Evolutionary conservation across 2,329 filamentous ascomycete species (phyloP), one percentile per base, ranked within the genome.

Genomic region (Chaetomiaceae sp.): DNA sequence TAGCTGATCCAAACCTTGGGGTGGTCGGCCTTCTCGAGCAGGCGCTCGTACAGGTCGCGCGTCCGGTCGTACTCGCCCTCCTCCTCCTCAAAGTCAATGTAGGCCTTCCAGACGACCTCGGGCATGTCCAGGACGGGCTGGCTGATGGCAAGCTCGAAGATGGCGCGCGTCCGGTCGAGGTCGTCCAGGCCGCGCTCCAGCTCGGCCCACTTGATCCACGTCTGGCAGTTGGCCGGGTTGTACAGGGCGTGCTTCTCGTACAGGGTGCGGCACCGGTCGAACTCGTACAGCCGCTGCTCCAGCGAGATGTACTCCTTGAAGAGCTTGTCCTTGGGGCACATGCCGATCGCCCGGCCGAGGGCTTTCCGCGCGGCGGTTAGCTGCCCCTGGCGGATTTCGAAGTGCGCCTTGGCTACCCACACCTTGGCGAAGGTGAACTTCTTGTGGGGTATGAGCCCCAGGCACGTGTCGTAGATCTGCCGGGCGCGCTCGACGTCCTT

Each of bases 1-100:
- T 92, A 99, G 69, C 89, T 92, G 71, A 94, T 95, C 94, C 94
- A 99, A 56, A 99, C 94, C 77, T 97, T 99, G 77, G 96, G 91
- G 67, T 99, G 94, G 66, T 94, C 87, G n/a, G 94, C 96, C 83
- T 95, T 96, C 65, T 89, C 79, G 39, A 99, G 80, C 12, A 99
- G 79, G 7, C 92, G 83, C 74, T 97, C 92, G 72, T 97, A 99
- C 40, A 99, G 76, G 3, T 76, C 75, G 45, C 94, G 81, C 4
- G 91, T 90, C 45, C 85, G 79, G 49, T 91, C 89, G 70, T 92
- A 96, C 70, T 96, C 90, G 65, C 85, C 89, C 70, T 96, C 90
- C 64, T 95, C 90, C 67, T 97, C 92, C 72, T 99, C 94, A 66
- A 97, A 97, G 70, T 99, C 94, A 63, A 99, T 97, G 70, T 96